Evolutionary conservation across 2,329 filamentous ascomycete species (phyloP).

Genomic region (Corinectria fuckeliana): DNA sequence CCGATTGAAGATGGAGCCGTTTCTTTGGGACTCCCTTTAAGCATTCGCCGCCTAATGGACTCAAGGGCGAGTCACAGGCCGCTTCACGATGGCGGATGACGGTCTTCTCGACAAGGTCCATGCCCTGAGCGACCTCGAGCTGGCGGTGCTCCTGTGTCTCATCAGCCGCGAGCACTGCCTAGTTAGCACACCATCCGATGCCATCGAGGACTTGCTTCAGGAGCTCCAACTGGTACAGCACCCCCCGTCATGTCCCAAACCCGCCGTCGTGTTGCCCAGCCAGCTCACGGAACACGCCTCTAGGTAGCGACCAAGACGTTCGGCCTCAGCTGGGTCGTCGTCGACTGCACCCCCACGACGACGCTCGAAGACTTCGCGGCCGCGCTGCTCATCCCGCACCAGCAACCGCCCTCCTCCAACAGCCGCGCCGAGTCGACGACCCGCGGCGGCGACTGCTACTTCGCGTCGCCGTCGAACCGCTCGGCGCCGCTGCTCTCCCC

Average conservation of each 20-base stretch:
- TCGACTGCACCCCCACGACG: constrained; percentile 75
- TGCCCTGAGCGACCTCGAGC: constrained; percentile 83
- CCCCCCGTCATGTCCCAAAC: background rate
- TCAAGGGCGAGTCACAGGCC: constrained; percentile 22
- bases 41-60: constrained; percentile 37
- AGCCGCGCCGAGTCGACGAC: constrained; percentile 35
- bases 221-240: constrained; percentile 72
- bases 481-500: constrained; percentile 39
- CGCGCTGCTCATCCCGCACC: constrained; percentile 63
- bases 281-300: background rate
- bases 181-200: constrained; percentile 71
- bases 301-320: constrained; percentile 75
- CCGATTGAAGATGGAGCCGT: constrained; percentile 14
- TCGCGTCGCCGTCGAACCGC: constrained; percentile 34
- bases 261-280: background rate
- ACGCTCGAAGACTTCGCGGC: constrained; percentile 83
- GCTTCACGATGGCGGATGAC: constrained; percentile 64
- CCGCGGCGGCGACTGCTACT: constrained; percentile 41
- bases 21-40: background rate
- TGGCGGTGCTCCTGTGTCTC: constrained; percentile 83
- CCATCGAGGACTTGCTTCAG: constrained; percentile 71
- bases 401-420: constrained; percentile 28
- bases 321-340: constrained; percentile 69
- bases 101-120: constrained; percentile 73
- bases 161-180: constrained; percentile 87